These are phyloP conservation scores for Triglochin maritima DNA, from an alignment of 106 monocot species.

Conservation along the genomic window DNA sequence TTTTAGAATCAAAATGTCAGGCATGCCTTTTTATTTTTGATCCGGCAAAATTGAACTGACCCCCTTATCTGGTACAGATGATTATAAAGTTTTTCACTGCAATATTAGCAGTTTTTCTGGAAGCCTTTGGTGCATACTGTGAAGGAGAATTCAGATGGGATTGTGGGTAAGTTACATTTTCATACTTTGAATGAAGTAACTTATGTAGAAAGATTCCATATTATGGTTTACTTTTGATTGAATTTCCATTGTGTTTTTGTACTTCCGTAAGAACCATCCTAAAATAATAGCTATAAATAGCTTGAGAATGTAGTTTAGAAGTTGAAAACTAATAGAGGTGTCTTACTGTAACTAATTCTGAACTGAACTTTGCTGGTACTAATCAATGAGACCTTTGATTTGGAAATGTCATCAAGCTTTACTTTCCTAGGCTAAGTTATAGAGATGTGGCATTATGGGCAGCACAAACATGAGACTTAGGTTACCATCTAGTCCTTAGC, in stretches of 20 bases:
- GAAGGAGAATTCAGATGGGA: conserved; percentile 74
- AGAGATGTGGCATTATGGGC: too few relatives aligned
- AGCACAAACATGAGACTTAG: too few relatives aligned
- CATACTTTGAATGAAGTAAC: not conserved
- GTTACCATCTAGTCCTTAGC: too few relatives aligned
- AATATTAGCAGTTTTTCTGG: conserved; percentile 55
- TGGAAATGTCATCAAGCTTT: too few relatives aligned
- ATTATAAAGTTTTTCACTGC: conserved; percentile 80
- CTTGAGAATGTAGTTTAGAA: not conserved
- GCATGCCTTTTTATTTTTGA: too few relatives aligned
- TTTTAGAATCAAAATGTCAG: not conserved
- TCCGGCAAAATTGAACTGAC: not conserved
- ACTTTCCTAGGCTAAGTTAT: too few relatives aligned
- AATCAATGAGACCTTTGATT: too few relatives aligned
- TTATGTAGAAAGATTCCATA: not conserved
- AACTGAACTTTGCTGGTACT: not conserved
- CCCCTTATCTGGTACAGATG: conserved; percentile 40
- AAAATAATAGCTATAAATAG: not conserved
- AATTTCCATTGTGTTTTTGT: not conserved
- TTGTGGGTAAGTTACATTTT: conserved; percentile 52
- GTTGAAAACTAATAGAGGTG: not conserved
- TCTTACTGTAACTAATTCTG: not conserved
- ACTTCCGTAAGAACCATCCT: too few relatives aligned
- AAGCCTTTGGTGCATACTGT: conserved; percentile 76
- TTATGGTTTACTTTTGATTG: not conserved